A percentile compares a stretch with the other conserved stretches of the same genome.
Evolutionary conservation across 345 rosid species (phyloP).

Genomic region (Psidium guajava): DNA sequence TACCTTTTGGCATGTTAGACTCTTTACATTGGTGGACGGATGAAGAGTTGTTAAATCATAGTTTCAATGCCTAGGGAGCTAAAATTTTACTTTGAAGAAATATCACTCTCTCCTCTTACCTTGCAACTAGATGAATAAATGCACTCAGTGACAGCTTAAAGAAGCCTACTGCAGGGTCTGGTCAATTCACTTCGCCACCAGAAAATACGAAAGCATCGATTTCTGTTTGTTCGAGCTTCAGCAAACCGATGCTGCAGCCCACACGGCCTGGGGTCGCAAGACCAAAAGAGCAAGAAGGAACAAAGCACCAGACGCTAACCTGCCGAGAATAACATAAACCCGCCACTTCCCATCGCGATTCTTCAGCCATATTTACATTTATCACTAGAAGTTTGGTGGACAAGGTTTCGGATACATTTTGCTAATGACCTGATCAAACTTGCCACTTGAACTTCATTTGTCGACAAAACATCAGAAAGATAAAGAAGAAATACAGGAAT

Average conservation of each 20-base stretch:
- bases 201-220: not conserved
- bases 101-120: not conserved
- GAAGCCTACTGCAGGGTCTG: not conserved
- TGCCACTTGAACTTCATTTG: not conserved
- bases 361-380: not conserved
- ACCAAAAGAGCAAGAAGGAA: not conserved
- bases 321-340: not conserved
- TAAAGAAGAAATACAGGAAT: not conserved
- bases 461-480: not conserved
- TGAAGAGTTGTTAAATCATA: not conserved
- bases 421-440: not conserved
- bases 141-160: not conserved
- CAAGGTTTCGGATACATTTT: not conserved
- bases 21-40: not conserved
- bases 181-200: not conserved
- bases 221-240: not conserved
- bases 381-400: not conserved
- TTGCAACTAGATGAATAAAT: not conserved
- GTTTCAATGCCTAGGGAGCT: not conserved
- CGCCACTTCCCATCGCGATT: not conserved
- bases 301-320: not conserved
- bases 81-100: not conserved
- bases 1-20: not conserved
- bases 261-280: not conserved
- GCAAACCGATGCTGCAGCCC: not conserved